phyloP scores from a whole-genome alignment of 1,139 yeast species.

The Ogataea hybrid region DNA sequence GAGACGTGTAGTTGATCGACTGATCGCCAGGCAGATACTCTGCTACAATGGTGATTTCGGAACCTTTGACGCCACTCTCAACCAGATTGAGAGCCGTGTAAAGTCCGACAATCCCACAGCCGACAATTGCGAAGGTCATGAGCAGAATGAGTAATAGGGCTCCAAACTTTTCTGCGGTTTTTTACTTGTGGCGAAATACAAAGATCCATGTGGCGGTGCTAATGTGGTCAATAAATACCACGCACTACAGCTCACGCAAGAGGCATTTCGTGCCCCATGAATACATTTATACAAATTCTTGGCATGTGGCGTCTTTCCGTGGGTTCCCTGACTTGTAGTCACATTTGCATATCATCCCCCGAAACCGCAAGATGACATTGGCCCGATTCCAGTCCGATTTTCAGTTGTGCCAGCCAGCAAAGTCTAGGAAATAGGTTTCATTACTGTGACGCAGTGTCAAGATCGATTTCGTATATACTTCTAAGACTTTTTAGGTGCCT shows the following conservation, averaged over 20 bases:
- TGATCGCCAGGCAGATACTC: conserved; percentile 73
- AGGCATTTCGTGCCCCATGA: no score
- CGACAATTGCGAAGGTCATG: conserved; percentile 25
- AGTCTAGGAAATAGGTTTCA: no score
- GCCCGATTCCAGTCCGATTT: no score
- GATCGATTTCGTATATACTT: background rate
- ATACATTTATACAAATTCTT: background rate
- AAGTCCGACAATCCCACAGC: conserved; percentile 68
- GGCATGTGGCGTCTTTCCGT: background rate
- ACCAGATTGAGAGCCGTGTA: conserved; percentile 51
- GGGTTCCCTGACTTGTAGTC: no score
- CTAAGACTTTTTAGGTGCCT: background rate
- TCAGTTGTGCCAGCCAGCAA: no score
- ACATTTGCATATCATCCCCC: no score
- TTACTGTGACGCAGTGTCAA: background rate
- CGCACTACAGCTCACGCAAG: background rate
- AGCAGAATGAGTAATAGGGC: background rate
- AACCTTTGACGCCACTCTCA: conserved; percentile 46
- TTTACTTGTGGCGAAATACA: background rate
- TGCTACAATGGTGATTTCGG: conserved; percentile 56
- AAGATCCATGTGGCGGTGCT: background rate
- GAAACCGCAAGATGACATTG: no score
- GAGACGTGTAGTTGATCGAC: conserved; percentile 67
- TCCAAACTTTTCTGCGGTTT: background rate
- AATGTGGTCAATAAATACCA: background rate